Conservation (phyloP, 306 rosid species). For the Castanopsis chinensis region DNA sequence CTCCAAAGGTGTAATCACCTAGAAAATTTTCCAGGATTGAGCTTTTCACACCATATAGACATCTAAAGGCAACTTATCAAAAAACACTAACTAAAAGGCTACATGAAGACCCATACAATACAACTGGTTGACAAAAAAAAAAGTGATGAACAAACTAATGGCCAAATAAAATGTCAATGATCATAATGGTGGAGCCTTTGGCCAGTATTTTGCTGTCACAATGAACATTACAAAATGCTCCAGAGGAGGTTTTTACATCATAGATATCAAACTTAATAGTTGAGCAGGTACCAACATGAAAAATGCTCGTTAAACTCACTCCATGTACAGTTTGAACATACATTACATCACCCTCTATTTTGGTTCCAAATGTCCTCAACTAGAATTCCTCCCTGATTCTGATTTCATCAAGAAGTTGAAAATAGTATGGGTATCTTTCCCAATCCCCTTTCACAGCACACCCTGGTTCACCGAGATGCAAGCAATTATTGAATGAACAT, state of each 20-base stretch:
- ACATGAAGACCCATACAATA: too few species aligned
- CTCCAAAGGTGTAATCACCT: too few species aligned
- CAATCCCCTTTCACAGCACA: constrained; percentile 70
- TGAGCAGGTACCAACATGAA: neutral
- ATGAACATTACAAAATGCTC: neutral
- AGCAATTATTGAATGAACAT: constrained; percentile 80
- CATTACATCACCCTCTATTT: constrained; percentile 93
- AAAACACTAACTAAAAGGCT: too few species aligned
- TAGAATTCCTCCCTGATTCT: constrained; percentile 88
- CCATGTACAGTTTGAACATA: constrained; percentile 26
- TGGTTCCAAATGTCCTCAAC: constrained; percentile 91
- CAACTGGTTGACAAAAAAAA: too few species aligned
- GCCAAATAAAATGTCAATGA: neutral
- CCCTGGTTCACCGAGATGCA: constrained; percentile 96
- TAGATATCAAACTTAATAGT: neutral
- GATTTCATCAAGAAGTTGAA: constrained; percentile 91
- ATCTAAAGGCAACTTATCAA: too few species aligned
- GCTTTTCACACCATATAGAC: too few species aligned
- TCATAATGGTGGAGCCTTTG: neutral
- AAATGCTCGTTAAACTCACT: neutral
- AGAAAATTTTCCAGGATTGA: too few species aligned
- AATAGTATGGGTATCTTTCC: constrained; percentile 91
- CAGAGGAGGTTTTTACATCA: neutral
- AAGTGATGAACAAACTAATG: neutral
- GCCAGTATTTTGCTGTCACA: neutral